phyloP scores from a whole-genome alignment of 768 basidiomycete species.

The Mycena epipterygia region DNA sequence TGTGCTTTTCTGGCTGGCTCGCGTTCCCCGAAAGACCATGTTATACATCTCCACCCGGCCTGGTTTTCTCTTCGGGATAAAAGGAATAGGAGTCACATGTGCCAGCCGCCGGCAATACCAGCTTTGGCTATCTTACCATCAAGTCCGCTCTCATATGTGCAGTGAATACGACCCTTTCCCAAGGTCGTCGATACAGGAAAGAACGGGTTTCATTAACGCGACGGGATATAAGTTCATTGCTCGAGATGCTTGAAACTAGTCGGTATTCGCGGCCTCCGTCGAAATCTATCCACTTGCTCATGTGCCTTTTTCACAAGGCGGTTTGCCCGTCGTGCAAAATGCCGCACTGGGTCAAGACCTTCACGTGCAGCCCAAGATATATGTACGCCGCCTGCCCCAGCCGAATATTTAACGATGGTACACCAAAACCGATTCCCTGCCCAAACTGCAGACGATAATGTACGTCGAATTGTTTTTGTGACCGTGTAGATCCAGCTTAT shows the following conservation, averaged over 20 bases:
- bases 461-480: neutral
- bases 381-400: neutral
- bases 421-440: neutral
- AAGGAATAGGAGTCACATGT: neutral
- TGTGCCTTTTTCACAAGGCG: conserved; percentile 14
- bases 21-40: neutral
- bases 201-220: too few species aligned
- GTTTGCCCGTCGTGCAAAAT: conserved; percentile 6
- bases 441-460: neutral
- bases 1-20: neutral
- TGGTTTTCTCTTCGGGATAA: neutral
- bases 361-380: neutral
- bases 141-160: neutral
- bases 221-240: neutral
- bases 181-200: neutral
- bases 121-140: neutral
- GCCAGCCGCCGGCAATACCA: neutral
- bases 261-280: neutral
- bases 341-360: conserved; percentile 1
- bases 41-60: neutral
- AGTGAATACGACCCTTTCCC: neutral
- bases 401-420: neutral
- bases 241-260: neutral
- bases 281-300: neutral
- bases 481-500: neutral